Percentiles rank a stretch among this genome's conserved stretches.
phyloP scores from a whole-genome alignment of 208 protist species.

The Vickermania ingenoplastis region DNA sequence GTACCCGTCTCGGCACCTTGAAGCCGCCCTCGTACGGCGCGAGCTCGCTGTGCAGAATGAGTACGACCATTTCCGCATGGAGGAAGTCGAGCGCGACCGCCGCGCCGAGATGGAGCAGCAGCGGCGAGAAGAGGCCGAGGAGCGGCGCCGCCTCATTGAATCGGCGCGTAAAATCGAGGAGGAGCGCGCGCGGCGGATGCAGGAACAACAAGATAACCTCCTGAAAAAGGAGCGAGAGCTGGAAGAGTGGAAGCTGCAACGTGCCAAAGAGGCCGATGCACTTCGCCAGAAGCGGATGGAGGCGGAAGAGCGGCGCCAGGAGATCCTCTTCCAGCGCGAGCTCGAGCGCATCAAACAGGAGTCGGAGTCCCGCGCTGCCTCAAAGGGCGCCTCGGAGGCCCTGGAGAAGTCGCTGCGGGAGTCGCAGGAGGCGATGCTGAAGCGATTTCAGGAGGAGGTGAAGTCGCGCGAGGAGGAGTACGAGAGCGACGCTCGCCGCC shows the following conservation, averaged over 20 bases:
- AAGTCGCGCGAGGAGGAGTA: conserved; percentile 21
- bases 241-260: conserved; percentile 77
- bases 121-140: conserved; percentile 33
- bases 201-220: conserved; percentile 57
- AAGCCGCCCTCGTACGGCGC: conserved; percentile 46
- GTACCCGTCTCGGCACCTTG: conserved; percentile 6
- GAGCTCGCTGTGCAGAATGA: conserved; percentile 59
- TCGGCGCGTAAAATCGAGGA: conserved; percentile 41
- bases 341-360: conserved; percentile 60
- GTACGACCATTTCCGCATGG: conserved; percentile 37
- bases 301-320: conserved; percentile 64
- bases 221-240: conserved; percentile 65
- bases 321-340: conserved; percentile 62
- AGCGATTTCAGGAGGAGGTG: conserved; percentile 27
- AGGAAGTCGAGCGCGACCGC: conserved; percentile 36
- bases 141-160: conserved; percentile 42
- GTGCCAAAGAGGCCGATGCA: conserved; percentile 35
- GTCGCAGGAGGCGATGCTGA: conserved; percentile 24
- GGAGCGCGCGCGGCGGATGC: conserved; percentile 41
- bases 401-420: conserved; percentile 27
- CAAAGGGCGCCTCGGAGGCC: conserved; percentile 12
- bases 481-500: conserved; percentile 10
- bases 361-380: conserved; percentile 19
- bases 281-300: conserved; percentile 27
- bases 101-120: conserved; percentile 24